Conservation (phyloP, 2,329 filamentous ascomycete species). For the Penicillium psychrosexuale region DNA sequence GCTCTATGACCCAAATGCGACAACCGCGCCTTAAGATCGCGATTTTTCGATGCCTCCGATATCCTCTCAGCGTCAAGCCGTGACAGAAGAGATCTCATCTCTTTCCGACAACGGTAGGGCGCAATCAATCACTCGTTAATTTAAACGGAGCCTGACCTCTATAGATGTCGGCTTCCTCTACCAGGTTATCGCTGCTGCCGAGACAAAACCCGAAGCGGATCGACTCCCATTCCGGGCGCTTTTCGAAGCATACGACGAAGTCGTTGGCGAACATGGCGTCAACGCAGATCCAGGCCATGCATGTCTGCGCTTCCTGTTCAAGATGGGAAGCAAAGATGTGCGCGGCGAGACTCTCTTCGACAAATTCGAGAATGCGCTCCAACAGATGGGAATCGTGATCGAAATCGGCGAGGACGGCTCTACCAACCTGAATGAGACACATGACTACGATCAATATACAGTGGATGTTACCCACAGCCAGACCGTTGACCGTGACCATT, state of each 20-base stretch:
- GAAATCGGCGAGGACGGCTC: conserved; percentile 54
- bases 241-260: conserved; percentile 74
- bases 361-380: conserved; percentile 67
- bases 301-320: conserved; percentile 74
- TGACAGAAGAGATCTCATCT: conserved; percentile 41
- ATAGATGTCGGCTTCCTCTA: conserved; percentile 76
- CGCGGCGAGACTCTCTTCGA: conserved; percentile 60
- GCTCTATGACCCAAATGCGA: conserved; percentile 44
- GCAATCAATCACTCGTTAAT: neutral
- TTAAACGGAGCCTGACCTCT: conserved; percentile 2
- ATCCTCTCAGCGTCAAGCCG: conserved; percentile 41
- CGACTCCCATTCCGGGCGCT: conserved; percentile 71
- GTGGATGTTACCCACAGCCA: conserved; percentile 24
- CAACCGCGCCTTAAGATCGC: conserved; percentile 46
- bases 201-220: conserved; percentile 62
- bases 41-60: conserved; percentile 51
- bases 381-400: conserved; percentile 67
- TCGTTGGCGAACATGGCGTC: conserved; percentile 68
- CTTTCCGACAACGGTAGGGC: conserved; percentile 61
- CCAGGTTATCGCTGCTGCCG: conserved; percentile 69
- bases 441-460: conserved; percentile 28
- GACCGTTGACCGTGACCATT: conserved; percentile 16
- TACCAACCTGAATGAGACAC: conserved; percentile 33
- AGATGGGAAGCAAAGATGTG: conserved; percentile 62
- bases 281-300: conserved; percentile 71